phyloP scores from a whole-genome alignment of 176 grass and related monocot species.

The Carex pumila region DNA sequence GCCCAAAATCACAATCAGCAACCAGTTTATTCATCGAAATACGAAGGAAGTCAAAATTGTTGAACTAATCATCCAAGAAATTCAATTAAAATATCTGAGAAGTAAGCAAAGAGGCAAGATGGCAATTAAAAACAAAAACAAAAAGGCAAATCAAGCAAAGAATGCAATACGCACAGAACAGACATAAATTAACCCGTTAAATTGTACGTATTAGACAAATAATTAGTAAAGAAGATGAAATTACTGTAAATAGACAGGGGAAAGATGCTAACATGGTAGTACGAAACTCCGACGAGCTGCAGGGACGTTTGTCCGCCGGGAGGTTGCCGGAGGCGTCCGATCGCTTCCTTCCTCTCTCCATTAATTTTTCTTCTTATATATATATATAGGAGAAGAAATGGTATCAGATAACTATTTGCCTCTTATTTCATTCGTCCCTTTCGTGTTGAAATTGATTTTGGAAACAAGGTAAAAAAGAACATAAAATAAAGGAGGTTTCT shows the following conservation, averaged over 20 bases:
- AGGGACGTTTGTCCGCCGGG: constrained; percentile 84
- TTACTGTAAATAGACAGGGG: not conserved
- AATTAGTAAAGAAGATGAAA: not conserved
- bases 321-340: constrained; percentile 43
- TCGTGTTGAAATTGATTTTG: constrained; percentile 11
- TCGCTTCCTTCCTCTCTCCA: constrained; percentile 96
- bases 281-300: constrained; percentile 40
- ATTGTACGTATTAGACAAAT: not conserved
- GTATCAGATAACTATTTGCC: not conserved
- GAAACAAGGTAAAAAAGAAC: not conserved
- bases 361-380: constrained; percentile 8
- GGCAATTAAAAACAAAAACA: not conserved
- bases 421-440: constrained; percentile 8
- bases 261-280: not conserved
- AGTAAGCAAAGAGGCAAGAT: not conserved
- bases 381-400: constrained; percentile 9
- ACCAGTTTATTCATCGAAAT: not conserved
- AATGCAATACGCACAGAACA: not conserved
- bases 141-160: not conserved
- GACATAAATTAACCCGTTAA: not conserved
- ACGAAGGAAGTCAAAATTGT: not conserved
- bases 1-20: not conserved
- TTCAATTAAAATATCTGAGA: not conserved
- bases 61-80: constrained; percentile 5
- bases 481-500: not conserved